Evolutionary conservation across 495 filamentous ascomycete genomes (phyloP), one percentile per base, ranked within the genome.

Genomic region (Daldinia caldariorum): DNA sequence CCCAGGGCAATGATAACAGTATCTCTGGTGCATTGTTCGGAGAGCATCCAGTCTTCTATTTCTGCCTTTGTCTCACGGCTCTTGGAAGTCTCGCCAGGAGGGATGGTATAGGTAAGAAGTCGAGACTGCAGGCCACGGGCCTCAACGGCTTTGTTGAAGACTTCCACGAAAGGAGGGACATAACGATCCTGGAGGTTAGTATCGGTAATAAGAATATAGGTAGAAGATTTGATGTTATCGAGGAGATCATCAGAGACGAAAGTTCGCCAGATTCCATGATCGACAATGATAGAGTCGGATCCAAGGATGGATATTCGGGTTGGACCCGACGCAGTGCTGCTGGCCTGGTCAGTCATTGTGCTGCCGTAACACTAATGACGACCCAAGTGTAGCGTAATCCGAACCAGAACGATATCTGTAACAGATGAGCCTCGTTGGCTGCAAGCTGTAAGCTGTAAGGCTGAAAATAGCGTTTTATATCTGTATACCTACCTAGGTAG

Each of bases 11-110:
- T 92, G 58, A 99, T 87, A 49, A 99, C 91, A 1, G 94, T 97
- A 79, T 99, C 95, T 54, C 95, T 87, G 18, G 94, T 97, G 84
- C 94, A 98, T 87, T 89, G 81, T 63, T 97, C 87, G 66, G 89
- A 87, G 54, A 97, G 84, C 91, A 99, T 91, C 96, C 96, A 99
- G 82, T 98, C 94, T 77, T 98, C 94, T 67, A 98, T 92, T 74
- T 94, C 91, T 51, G 90, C 94, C 79, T 97, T 97, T 20, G 94
- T 97, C 75, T 91, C 88, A 70, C 94, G 86, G 43, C 93, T 91
- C 79, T 99, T 99, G 56, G 93, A 97, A 76, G 88, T 91, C 79
- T 99, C 95, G 47, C 96, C 95, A 0, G 95, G 95, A 5, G 93
- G 87, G 63, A 96, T 92, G 78, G 91, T 83, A 81, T 96, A 94